These are phyloP conservation scores for Diaporthe citriasiana DNA, from an alignment of 2,329 filamentous ascomycete genomes.

Conservation along the genomic window DNA sequence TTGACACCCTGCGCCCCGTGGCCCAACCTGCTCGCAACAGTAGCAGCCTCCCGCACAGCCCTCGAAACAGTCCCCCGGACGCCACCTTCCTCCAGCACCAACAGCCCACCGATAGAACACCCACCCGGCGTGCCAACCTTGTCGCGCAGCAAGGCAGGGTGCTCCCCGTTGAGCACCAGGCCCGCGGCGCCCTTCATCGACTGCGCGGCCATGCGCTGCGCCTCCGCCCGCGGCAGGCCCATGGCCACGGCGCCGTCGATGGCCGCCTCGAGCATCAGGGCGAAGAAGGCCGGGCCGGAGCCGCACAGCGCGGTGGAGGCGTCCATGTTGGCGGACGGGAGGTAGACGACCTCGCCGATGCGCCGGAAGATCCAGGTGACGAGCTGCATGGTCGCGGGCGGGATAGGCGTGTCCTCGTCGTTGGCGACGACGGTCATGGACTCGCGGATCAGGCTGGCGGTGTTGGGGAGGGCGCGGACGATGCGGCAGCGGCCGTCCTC, in stretches of 20 bases:
- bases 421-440: conserved; percentile 86
- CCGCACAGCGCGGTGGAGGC: conserved; percentile 81
- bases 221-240: conserved; percentile 80
- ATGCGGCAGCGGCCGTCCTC: conserved; percentile 70
- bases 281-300: conserved; percentile 82
- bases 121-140: conserved; percentile 84
- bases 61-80: conserved; percentile 77
- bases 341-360: conserved; percentile 78
- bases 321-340: conserved; percentile 79
- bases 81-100: conserved; percentile 80
- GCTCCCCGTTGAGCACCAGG: conserved; percentile 78
- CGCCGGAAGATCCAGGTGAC: conserved; percentile 83
- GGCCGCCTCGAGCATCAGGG: conserved; percentile 80
- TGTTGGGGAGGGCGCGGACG: conserved; percentile 88
- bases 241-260: conserved; percentile 85
- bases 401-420: conserved; percentile 67
- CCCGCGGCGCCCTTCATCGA: conserved; percentile 81
- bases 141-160: conserved; percentile 81
- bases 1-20: conserved; percentile 66
- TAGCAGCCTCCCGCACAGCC: conserved; percentile 79
- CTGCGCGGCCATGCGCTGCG: conserved; percentile 83
- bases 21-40: conserved; percentile 77
- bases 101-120: conserved; percentile 81
- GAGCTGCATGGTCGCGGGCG: conserved; percentile 65
- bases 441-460: conserved; percentile 82